Evolutionary conservation across 495 filamentous ascomycete genomes (phyloP).

Genomic region (Collariella sp.): DNA sequence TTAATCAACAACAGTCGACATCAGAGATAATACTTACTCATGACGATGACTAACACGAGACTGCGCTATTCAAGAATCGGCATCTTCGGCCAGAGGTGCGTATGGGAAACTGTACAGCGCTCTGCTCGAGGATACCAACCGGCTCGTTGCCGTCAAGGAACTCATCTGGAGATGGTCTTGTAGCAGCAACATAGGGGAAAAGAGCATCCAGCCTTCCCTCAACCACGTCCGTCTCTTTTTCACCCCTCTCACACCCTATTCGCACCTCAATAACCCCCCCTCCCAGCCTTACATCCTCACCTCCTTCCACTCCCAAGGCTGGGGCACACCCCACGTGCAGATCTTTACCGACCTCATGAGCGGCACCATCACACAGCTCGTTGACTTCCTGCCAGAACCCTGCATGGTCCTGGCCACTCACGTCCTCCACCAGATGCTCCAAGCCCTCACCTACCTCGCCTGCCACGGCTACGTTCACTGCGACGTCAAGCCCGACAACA

Average conservation of each 20-base stretch:
- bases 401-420: not conserved
- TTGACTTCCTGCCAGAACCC: not conserved
- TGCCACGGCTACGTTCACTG: not conserved
- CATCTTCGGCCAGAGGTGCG: too few relatives aligned
- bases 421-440: slow-evolving; percentile 6
- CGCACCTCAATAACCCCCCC: not conserved
- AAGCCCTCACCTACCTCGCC: slow-evolving; percentile 8
- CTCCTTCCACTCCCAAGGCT: not conserved
- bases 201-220: not conserved
- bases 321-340: not conserved
- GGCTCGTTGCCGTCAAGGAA: too few relatives aligned
- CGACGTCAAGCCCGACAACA: slow-evolving; percentile 13
- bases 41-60: too few relatives aligned
- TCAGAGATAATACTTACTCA: too few relatives aligned
- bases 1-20: too few relatives aligned
- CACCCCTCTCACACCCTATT: not conserved
- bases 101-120: too few relatives aligned
- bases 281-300: not conserved
- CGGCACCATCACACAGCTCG: not conserved
- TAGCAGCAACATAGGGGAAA: not conserved
- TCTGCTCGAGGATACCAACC: too few relatives aligned
- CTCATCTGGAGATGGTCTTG: too few relatives aligned
- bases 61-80: too few relatives aligned
- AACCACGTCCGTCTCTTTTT: not conserved
- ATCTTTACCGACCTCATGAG: slow-evolving; percentile 5